Conservation (phyloP, 257 asterid species). For the Przewalskia tangutica region DNA sequence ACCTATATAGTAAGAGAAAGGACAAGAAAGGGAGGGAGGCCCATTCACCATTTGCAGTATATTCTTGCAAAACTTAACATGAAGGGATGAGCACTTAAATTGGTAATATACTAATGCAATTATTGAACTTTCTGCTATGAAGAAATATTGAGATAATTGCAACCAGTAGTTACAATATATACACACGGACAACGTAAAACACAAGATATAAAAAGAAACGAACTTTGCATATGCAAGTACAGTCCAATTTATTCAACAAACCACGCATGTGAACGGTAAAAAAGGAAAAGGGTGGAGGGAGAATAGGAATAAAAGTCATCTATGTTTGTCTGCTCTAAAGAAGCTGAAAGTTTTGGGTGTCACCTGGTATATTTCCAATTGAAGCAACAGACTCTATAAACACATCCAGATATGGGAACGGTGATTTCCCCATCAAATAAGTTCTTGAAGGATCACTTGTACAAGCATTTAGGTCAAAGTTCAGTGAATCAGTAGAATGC, state of each 20-base stretch:
- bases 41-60: neutral
- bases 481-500: conserved; percentile 22
- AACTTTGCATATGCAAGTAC: neutral
- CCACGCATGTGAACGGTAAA: neutral
- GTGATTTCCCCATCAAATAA: conserved; percentile 74
- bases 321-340: neutral
- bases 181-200: neutral
- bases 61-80: neutral
- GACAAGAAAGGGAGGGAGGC: neutral
- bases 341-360: conserved; percentile 1
- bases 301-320: neutral
- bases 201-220: neutral
- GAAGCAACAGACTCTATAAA: conserved; percentile 65
- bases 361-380: conserved; percentile 71
- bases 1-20: neutral
- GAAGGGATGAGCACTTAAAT: neutral
- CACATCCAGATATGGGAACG: conserved; percentile 68
- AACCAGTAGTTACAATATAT: neutral
- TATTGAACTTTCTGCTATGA: neutral
- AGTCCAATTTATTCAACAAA: neutral
- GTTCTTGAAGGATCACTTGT: conserved; percentile 55
- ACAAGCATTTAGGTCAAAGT: conserved; percentile 34
- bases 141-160: neutral
- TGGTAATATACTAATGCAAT: neutral
- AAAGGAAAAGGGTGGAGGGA: neutral